Base-by-base conservation (phyloP, 306 rosid genomes). In the Luffa acutangula region DNA sequence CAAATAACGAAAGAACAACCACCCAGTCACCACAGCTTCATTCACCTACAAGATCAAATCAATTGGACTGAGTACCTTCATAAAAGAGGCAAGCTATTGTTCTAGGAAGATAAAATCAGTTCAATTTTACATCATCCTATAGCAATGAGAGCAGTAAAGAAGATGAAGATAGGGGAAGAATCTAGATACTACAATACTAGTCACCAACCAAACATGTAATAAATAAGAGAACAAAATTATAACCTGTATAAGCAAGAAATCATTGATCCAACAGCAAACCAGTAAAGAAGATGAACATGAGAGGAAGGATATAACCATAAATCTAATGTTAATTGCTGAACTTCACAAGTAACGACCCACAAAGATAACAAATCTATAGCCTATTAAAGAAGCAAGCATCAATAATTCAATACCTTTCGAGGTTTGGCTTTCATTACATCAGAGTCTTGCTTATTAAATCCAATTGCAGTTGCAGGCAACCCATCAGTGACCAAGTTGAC, bases 401-500 rank as follows among this genome's bases (percentile, higher is more conserved):
- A 66, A 34, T 11, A 48, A 80, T 2, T 69, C 53, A 80, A 57
- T 89, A 94, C 98, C 97, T 92, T 92, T 42, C 98, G 90, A 77
- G 97, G 98, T 81, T 92, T 95, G 80, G 84, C 92, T 85, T 90
- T 95, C 98, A 95, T 95, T 67, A 95, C 98, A 91, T 95, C 97
- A 80, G 96, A 91, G 62, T 95, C 98, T 87, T 87, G 97, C 89
- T 91, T 92, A 83, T 95, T 95, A 81, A 95, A 95, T 76, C 98
- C 98, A 82, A 95, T 95, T 75, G 98, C 98, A 69, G 98, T 95
- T 73, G 98, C 98, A 85, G 98, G 98, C 81, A 95, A 88, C 62
- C 98, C 98, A 46, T 95, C 97, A 84, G 98, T 95, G 42, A 95
- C 98, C 89, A 95, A 85, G 83, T 95, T 95, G 79, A 95, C 98